Evolutionary conservation across 495 filamentous ascomycete species (phyloP).

Genomic region (Penicillium waksmanii): DNA sequence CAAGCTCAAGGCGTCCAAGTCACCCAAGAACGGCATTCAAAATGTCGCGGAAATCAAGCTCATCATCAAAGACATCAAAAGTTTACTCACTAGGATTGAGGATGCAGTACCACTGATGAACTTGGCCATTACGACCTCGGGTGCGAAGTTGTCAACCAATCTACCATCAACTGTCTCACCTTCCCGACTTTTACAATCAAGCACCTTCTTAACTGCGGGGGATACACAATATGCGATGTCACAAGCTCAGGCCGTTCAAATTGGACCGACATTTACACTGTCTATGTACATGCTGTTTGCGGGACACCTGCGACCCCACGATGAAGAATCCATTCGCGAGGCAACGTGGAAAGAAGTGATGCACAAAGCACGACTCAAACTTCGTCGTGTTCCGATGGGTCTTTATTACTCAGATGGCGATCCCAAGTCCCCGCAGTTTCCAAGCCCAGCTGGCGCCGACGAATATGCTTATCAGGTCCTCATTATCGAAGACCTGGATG

Average conservation of each 20-base stretch:
- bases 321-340: conserved; percentile 67
- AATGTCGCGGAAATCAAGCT: conserved; percentile 65
- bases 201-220: conserved; percentile 85
- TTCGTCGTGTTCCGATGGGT: conserved; percentile 62
- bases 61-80: conserved; percentile 77
- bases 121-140: conserved; percentile 93
- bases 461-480: conserved; percentile 90
- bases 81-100: conserved; percentile 78
- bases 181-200: conserved; percentile 89
- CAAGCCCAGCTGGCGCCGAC: conserved; percentile 55
- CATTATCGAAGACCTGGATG: conserved; percentile 90
- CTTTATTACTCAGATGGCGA: conserved; percentile 30
- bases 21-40: conserved; percentile 49
- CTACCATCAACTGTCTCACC: conserved; percentile 85
- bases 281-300: conserved; percentile 97
- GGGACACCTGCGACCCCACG: conserved; percentile 69
- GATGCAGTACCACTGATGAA: conserved; percentile 93
- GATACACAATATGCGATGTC: conserved; percentile 80
- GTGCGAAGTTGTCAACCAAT: conserved; percentile 78
- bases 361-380: conserved; percentile 86
- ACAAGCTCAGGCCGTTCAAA: conserved; percentile 69
- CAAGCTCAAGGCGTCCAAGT: conserved; percentile 51
- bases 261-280: conserved; percentile 85
- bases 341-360: conserved; percentile 98
- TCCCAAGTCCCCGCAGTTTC: conserved; percentile 36